Conservation (phyloP, 495 filamentous ascomycete species). For the Lineolata rhizophorae region DNA sequence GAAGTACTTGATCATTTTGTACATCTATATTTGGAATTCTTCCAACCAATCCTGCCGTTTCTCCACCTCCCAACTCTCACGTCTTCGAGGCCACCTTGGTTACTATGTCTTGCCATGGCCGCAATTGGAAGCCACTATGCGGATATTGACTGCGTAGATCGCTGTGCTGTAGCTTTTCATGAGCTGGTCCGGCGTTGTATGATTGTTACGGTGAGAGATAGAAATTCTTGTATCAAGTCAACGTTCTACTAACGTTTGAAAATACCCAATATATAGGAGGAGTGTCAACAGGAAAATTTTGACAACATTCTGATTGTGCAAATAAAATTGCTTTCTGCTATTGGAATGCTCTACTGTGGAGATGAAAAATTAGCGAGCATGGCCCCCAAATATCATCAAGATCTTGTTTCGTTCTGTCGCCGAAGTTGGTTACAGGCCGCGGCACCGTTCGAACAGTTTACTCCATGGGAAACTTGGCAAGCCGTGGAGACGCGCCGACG, state of each 20-base stretch:
- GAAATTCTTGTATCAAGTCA: neutral
- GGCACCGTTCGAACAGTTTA: too few species aligned
- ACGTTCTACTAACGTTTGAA: neutral
- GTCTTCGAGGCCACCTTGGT: slow-evolving; percentile 21
- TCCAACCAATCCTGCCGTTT: slow-evolving; percentile 24
- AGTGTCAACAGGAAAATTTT: slow-evolving; percentile 7
- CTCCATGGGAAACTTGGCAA: neutral
- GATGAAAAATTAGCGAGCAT: too few species aligned
- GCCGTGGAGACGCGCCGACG: neutral
- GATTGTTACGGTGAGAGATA: neutral
- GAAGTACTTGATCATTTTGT: slow-evolving; percentile 18
- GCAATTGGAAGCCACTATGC: slow-evolving; percentile 23
- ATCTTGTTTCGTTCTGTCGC: too few species aligned
- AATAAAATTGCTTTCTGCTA: slow-evolving; percentile 20
- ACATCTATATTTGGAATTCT: slow-evolving; percentile 19
- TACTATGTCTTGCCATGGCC: slow-evolving; percentile 22
- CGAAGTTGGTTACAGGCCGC: too few species aligned
- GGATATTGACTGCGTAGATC: neutral
- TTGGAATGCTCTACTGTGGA: slow-evolving; percentile 5
- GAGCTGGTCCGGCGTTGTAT: neutral
- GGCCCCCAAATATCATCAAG: too few species aligned
- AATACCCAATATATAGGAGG: neutral
- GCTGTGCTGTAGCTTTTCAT: neutral
- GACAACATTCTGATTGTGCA: slow-evolving; percentile 13
- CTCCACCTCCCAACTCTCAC: slow-evolving; percentile 23